phyloP scores from a whole-genome alignment of 768 basidiomycete genomes.

The Basidioascus undulatus region DNA sequence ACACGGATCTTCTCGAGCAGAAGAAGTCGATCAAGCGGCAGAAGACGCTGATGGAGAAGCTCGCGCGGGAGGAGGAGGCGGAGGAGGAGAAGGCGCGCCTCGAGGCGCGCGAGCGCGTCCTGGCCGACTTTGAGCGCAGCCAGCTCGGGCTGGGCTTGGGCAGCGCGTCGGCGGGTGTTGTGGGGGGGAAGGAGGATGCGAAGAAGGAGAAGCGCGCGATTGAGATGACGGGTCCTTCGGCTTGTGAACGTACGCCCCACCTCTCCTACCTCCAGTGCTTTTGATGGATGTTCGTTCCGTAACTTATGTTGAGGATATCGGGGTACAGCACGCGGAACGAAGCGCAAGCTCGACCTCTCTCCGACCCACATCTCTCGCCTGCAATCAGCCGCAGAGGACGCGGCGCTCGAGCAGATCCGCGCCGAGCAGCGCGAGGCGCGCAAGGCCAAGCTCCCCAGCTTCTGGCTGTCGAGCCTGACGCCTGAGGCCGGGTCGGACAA shows the following conservation, averaged over 20 bases:
- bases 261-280: background rate
- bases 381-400: constrained; percentile 63
- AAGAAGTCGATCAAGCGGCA: constrained; percentile 85
- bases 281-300: background rate
- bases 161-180: background rate
- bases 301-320: too few species aligned
- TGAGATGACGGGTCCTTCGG: constrained; percentile 10
- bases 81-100: constrained; percentile 43
- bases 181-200: constrained; percentile 1
- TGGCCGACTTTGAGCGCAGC: constrained; percentile 69
- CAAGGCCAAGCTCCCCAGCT: constrained; percentile 76
- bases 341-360: constrained; percentile 73
- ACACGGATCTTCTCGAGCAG: constrained; percentile 62
- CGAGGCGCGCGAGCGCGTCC: constrained; percentile 65
- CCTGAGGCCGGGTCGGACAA: constrained; percentile 48
- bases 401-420: constrained; percentile 58
- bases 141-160: constrained; percentile 41
- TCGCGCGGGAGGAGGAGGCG: constrained; percentile 55
- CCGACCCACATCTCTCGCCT: constrained; percentile 41
- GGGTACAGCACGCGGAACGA: constrained; percentile 31
- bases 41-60: constrained; percentile 45
- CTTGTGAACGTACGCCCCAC: constrained; percentile 10
- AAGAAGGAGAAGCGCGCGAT: constrained; percentile 17
- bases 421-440: constrained; percentile 41
- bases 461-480: constrained; percentile 88